Evolutionary conservation across 192 early-diverging fungal species (phyloP), one percentile per base, ranked within the genome.

Genomic region (Coemansia brasiliensis): DNA sequence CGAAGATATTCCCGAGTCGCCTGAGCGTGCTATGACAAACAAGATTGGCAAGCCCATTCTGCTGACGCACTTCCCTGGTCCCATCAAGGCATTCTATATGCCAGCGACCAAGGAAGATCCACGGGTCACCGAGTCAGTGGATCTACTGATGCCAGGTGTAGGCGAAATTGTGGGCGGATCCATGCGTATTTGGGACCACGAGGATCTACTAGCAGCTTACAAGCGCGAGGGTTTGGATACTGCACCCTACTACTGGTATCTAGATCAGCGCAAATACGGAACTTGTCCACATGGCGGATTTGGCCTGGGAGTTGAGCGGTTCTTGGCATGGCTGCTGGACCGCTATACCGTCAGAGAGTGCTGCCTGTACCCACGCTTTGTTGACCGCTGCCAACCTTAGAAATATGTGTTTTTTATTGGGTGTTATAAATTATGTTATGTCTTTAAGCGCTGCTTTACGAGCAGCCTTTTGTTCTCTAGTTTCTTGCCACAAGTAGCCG

Each of bases 21-120:
- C 98, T 29, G 98, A 99, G 79, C 92, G 98, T 59, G 72, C 81
- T 59, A 99, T 99, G 98, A 99, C 96, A n/a, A 95, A 99, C 78
- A 84, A 93, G 45, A 97, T 99, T 67, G 83, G 83, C 72, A 86
- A 89, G 62, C 97, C 97, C 26, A 98, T 99, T 57, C 83, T 99
- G 63, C 81, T 99, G 42, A 92, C 88, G 72, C 87, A 88, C 42
- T 99, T 99, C 88, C 97, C 97, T n/a, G 89, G 84, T 24, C 90
- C 95, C 45, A 95, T 98, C 80, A 99, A 99, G 88, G 82, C 87
- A 5, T 99, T 99, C 87, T 99, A 99, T 82, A 99, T 99, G 97
- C 95, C 96, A 79, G 79, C 88, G 32, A 91, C 88, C 67, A 73
- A 81, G 49, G 88, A 93, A 10, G 92, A 99, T 65, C 69, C 61